These are phyloP conservation scores for Zygnema circumcarinatum DNA, from an alignment of 139 green algal species.

Conservation along the genomic window DNA sequence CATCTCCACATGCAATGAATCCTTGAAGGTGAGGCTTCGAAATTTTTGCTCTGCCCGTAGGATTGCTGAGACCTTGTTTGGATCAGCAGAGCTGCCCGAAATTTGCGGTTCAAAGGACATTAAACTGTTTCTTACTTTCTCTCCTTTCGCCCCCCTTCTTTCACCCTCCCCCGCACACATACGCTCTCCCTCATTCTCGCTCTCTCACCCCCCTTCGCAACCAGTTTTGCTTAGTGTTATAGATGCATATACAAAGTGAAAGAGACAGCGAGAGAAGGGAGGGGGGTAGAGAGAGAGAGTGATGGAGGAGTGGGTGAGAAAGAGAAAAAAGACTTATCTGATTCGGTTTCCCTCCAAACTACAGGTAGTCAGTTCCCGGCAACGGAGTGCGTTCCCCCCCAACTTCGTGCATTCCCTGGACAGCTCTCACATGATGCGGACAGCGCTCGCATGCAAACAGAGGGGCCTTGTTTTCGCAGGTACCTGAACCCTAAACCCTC, in stretches of 20 bases:
- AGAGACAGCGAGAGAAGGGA: not conserved
- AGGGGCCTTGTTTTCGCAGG: constrained; percentile 81
- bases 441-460: constrained; percentile 76
- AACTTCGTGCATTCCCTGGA: constrained; percentile 98
- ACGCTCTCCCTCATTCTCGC: not conserved
- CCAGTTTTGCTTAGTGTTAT: not conserved
- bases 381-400: constrained; percentile 91
- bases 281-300: not conserved
- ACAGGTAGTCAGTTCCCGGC: constrained; percentile 69
- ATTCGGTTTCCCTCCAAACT: constrained; percentile 32
- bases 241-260: not conserved
- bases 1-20: too few species aligned
- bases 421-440: constrained; percentile 98
- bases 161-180: too few species aligned
- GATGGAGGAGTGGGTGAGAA: too few species aligned
- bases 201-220: not conserved
- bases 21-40: too few species aligned
- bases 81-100: not conserved
- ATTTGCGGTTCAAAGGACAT: not conserved
- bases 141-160: too few species aligned
- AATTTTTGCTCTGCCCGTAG: too few species aligned
- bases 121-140: too few species aligned
- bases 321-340: too few species aligned
- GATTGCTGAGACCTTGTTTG: too few species aligned
- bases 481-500: too few species aligned